phyloP scores from a whole-genome alignment of 352 stramenopile genomes.

The Globisporangium splendens region DNA sequence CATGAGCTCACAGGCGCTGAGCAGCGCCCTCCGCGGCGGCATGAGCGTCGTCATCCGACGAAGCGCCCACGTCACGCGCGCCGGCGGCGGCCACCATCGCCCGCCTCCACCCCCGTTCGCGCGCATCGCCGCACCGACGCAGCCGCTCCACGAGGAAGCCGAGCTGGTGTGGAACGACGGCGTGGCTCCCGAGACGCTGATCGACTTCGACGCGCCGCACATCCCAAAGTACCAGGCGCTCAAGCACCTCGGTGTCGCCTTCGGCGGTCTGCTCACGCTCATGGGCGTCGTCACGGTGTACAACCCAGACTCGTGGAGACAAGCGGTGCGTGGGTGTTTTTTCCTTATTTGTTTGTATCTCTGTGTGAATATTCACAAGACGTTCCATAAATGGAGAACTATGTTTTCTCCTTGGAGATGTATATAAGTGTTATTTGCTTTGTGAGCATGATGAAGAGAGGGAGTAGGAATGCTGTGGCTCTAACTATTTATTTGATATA shows the following conservation, averaged over 20 bases:
- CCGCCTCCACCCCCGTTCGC: slow-evolving; percentile 78
- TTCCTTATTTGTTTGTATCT: not conserved
- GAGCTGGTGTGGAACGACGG: slow-evolving; percentile 88
- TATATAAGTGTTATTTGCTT: not conserved
- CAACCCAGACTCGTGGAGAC: slow-evolving; percentile 74
- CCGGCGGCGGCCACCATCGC: slow-evolving; percentile 44
- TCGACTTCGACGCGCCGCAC: slow-evolving; percentile 87
- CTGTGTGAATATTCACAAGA: not conserved
- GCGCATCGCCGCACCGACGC: slow-evolving; percentile 53
- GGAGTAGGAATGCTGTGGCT: too few species aligned
- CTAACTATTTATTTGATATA: not conserved
- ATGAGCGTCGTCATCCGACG: slow-evolving; percentile 52
- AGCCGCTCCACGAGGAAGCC: slow-evolving; percentile 71
- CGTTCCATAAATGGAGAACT: too few species aligned
- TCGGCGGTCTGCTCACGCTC: slow-evolving; percentile 60
- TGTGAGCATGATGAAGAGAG: not conserved
- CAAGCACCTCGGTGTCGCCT: slow-evolving; percentile 52
- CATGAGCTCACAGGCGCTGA: slow-evolving; percentile 69
- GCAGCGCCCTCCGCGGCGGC: slow-evolving; percentile 54
- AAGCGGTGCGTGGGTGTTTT: slow-evolving; percentile 51
- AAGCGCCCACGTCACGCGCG: slow-evolving; percentile 45
- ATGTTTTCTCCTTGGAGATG: too few species aligned
- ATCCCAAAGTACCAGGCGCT: slow-evolving; percentile 76
- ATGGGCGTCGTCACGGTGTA: slow-evolving; percentile 80
- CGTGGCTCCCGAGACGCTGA: slow-evolving; percentile 81